phyloP scores from a whole-genome alignment of 139 green algal genomes.

The Ostreobium quekettii region DNA sequence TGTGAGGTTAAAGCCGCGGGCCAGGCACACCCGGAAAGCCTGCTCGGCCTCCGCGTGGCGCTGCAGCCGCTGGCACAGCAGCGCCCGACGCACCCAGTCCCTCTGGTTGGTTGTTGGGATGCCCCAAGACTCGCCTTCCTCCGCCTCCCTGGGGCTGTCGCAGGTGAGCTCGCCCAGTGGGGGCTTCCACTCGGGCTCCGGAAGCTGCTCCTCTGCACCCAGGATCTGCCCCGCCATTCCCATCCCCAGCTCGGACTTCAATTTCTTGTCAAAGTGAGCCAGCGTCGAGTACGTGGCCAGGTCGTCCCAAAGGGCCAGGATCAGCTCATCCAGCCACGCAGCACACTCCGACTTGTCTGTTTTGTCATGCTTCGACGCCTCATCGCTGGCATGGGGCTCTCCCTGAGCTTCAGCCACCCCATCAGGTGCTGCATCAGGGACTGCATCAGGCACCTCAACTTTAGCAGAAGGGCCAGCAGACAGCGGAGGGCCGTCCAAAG shows the following conservation, averaged over 20 bases:
- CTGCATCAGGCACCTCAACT: too few relatives aligned
- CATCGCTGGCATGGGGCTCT: neutral
- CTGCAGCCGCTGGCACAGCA: constrained; percentile 12
- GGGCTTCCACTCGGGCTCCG: too few relatives aligned
- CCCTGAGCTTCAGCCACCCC: neutral
- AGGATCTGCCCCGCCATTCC: constrained; percentile 17
- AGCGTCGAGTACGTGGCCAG: constrained; percentile 8
- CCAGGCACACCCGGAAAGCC: constrained; percentile 11
- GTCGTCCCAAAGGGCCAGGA: constrained; percentile 19
- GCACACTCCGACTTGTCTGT: neutral
- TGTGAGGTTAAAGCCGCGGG: constrained; percentile 16
- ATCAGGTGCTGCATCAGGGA: constrained; percentile 11
- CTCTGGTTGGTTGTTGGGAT: neutral
- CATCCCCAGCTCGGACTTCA: neutral
- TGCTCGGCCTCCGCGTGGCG: constrained; percentile 12
- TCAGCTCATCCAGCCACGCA: constrained; percentile 17
- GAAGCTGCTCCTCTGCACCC: constrained; percentile 2
- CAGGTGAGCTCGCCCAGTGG: too few relatives aligned
- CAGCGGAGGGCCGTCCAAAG: too few relatives aligned
- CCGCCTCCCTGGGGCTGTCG: neutral
- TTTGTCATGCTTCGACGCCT: neutral
- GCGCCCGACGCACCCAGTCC: constrained; percentile 14
- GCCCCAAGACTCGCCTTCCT: too few relatives aligned
- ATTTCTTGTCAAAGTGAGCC: neutral
- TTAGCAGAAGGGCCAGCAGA: too few relatives aligned